Evolutionary conservation across 352 stramenopile species (phyloP).

Genomic region (Globisporangium yorkense): DNA sequence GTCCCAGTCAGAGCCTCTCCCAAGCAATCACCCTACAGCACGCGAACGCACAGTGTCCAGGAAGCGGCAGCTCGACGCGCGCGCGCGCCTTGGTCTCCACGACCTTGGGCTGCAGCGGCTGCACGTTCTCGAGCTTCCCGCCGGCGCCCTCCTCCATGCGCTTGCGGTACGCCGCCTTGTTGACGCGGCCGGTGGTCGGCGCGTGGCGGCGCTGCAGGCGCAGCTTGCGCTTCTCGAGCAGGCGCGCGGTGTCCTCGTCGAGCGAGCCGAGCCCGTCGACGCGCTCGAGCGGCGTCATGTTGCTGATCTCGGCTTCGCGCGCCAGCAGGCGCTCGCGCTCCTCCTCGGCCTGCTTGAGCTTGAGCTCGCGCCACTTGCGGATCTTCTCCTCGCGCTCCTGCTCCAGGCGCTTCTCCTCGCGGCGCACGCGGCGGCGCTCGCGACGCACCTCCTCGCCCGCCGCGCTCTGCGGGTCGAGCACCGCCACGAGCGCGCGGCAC

Average conservation of each 20-base stretch:
- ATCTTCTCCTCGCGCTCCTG: slow-evolving; percentile 60
- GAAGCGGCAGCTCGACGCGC: slow-evolving; percentile 63
- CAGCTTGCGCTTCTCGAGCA: slow-evolving; percentile 75
- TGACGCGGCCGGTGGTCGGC: slow-evolving; percentile 61
- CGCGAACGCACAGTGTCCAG: slow-evolving; percentile 61
- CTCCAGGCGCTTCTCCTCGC: slow-evolving; percentile 54
- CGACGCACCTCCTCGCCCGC: slow-evolving; percentile 50
- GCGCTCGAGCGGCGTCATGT: slow-evolving; percentile 71
- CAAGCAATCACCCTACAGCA: not conserved
- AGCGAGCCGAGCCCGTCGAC: slow-evolving; percentile 58
- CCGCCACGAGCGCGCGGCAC: slow-evolving; percentile 65
- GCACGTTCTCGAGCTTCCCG: slow-evolving; percentile 75
- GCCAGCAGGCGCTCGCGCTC: slow-evolving; percentile 48
- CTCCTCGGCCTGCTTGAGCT: slow-evolving; percentile 41
- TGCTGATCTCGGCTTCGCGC: slow-evolving; percentile 61
- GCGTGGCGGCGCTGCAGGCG: slow-evolving; percentile 62
- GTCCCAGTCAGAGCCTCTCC: not conserved
- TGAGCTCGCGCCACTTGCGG: slow-evolving; percentile 62
- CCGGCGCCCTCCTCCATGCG: slow-evolving; percentile 68
- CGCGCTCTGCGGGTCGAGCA: slow-evolving; percentile 61
- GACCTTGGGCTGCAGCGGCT: slow-evolving; percentile 52
- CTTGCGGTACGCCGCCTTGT: slow-evolving; percentile 71
- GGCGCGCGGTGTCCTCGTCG: slow-evolving; percentile 63
- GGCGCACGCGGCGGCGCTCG: slow-evolving; percentile 47
- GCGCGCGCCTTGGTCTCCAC: slow-evolving; percentile 62